A percentile compares a stretch with the other conserved stretches of the same genome.
Conservation (phyloP, 306 rosid species). For the Styphnolobium japonicum region DNA sequence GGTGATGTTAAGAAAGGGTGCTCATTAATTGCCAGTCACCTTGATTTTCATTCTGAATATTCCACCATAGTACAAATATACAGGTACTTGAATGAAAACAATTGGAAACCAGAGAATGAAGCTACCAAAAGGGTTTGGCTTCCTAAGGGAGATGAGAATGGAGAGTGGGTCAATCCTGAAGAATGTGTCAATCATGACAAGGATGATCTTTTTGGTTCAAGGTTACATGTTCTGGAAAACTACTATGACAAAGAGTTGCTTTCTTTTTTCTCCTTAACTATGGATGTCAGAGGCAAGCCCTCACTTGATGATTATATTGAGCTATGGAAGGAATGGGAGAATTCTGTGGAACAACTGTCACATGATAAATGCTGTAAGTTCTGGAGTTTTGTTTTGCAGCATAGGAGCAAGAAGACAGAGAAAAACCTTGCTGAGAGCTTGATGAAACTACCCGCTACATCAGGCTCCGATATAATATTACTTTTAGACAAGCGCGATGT, state of each 20-base stretch:
- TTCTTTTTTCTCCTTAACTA: conserved; percentile 39
- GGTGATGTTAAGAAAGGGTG: conserved; percentile 33
- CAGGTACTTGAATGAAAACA: conserved; percentile 31
- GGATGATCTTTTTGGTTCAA: conserved; percentile 46
- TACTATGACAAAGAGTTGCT: conserved; percentile 30
- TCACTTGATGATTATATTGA: conserved; percentile 43
- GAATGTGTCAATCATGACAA: conserved; percentile 50
- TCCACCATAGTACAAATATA: conserved; percentile 39
- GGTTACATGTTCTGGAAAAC: conserved; percentile 38
- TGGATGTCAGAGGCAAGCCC: conserved; percentile 40
- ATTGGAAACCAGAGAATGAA: conserved; percentile 43
- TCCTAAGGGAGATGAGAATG: conserved; percentile 33
- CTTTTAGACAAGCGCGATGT: conserved; percentile 41
- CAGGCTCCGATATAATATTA: conserved; percentile 26
- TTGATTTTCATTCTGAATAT: conserved; percentile 23
- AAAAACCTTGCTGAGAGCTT: conserved; percentile 34
- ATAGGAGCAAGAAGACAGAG: conserved; percentile 25
- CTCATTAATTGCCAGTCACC: conserved; percentile 41
- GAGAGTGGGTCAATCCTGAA: conserved; percentile 40
- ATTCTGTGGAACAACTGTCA: conserved; percentile 25
- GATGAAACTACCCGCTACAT: conserved; percentile 45
- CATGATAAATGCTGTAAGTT: conserved; percentile 49
- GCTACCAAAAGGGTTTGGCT: conserved; percentile 45
- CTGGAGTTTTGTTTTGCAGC: conserved; percentile 44
- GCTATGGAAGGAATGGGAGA: conserved; percentile 66